Base-by-base conservation (phyloP, 805 yeast species). In the Ogataea siamensis region DNA sequence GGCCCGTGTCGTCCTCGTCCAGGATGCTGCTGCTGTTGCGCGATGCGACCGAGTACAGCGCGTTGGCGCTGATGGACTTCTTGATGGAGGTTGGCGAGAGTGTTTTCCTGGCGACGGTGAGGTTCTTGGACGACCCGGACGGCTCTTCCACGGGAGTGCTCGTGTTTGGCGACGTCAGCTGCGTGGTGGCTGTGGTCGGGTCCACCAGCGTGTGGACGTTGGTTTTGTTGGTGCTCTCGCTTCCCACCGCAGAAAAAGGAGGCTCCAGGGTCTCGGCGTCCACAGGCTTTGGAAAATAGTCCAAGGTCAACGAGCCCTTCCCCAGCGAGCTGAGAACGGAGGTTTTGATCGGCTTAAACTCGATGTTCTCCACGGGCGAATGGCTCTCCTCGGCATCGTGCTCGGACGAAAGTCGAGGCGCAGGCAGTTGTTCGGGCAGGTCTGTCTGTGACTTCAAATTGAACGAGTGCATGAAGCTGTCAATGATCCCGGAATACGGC, bases 311-410 rank as follows among this genome's bases (percentile, higher is more conserved):
- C 17, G 66, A 62, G 2, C 81, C 81, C 28, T 64, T 57, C 2
- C 81, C 81, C 32, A 76, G 40, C 0, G 78, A 66, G 38, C 63
- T 67, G 16, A 74, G 43, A 0, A 76, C 70, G 3, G 76, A 62
- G 27, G 68, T 68, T 32, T 73, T 61, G 4, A 76, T 57, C 0
- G 78, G 69, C 38, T 62, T 70, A 47, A 76, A 76, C 20, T 64
- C 70, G 14, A 76, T 70, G 18, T 60, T 60, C 7, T 63, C 52
- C 0, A 41, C 34, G 3, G 45, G 41, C 2, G 60, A 49, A 11
- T 47, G 39, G 16, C 39, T 30, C 11, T 38, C 17, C 11, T 40
- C 41, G 12, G 24, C 11, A 4, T 12, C 32, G 2, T 13, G 12
- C 4, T 19, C 34, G 17, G 12, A 12, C 13, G 43, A 17, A 11